phyloP scores from a whole-genome alignment of 495 filamentous ascomycete species.

The Lindgomyces ingoldianus region DNA sequence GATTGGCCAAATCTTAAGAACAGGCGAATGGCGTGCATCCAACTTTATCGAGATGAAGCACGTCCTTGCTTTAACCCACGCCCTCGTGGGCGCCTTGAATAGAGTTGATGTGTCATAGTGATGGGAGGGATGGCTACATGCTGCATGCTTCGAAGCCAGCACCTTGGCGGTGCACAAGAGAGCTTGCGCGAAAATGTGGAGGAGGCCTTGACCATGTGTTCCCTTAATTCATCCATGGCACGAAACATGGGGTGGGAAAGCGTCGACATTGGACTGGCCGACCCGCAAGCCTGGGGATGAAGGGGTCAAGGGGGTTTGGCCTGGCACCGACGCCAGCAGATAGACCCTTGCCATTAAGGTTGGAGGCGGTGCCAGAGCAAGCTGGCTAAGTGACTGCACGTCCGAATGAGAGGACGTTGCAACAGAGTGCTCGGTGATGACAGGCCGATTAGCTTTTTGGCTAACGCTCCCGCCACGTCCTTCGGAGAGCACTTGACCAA shows the following conservation, averaged over 20 bases:
- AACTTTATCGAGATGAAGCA: neutral
- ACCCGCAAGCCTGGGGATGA: conserved; percentile 11
- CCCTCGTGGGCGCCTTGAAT: neutral
- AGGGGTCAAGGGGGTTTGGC: conserved; percentile 4
- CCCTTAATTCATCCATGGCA: conserved; percentile 14
- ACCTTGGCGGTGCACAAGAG: conserved; percentile 14
- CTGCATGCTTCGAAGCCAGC: too few species aligned
- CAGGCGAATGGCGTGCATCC: neutral
- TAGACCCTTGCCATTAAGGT: neutral
- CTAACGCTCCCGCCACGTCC: neutral
- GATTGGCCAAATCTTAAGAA: conserved; percentile 8
- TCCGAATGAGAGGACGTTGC: conserved; percentile 3
- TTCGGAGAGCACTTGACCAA: neutral
- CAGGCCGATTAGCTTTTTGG: too few species aligned
- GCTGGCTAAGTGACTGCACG: neutral
- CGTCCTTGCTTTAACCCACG: neutral
- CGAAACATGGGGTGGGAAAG: neutral
- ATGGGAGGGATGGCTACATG: conserved; percentile 3
- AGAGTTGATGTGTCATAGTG: conserved; percentile 16
- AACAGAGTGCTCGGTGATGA: neutral
- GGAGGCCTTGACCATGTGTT: conserved; percentile 19
- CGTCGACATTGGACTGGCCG: neutral
- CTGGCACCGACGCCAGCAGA: neutral
- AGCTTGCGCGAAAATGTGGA: conserved; percentile 24
- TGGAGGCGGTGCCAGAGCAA: too few species aligned